Base-by-base conservation (phyloP, 495 filamentous ascomycete species). In the Tuber microsphaerosporum region DNA sequence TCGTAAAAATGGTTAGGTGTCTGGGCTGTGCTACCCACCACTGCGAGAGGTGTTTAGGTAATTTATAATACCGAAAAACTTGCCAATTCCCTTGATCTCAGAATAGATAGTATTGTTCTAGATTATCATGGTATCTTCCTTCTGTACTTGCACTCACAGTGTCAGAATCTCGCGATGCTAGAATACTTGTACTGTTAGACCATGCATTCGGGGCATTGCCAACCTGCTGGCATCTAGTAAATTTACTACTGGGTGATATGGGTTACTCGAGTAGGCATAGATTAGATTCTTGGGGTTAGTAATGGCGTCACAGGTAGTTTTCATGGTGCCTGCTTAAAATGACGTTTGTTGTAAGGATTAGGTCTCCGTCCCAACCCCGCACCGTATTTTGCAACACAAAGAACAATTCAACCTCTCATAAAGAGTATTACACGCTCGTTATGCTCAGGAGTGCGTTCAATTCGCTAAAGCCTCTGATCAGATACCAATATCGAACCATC, bases 401-500 rank as follows among this genome's bases (percentile, higher is more conserved):
- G 34, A 65, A 19, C 26, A 65, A 7, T 34, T 14, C 31, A 31
- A 65, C 31, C 16, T 65, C 31, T 65, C 0, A 65, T 65, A 31
- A 34, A 34, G 0, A 8, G 56, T 65, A 41, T 41, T 41, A 41
- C 5, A 16, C 56, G 56, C 56, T 65, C 14, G 26, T 26, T 17
- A 65, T 65, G 56, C 34, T 65, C 56, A 65, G 56, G 26, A 65
- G 26, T 65, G 14, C 26, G 26, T 65, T 65, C 56, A 65, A 65
- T 65, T 65, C 56, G 31, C 56, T 65, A 65, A 65, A 65, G 56
- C 56, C 56, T 31, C 56, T 65, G 26, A 34, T 65, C 26, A 65
- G 56, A 10, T 48, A 79, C 42, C 73, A n/a, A 69, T 65, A 45
- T 42, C 72, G 77, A 42, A 71, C 73, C 37, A 77, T 81, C 69